phyloP scores from a whole-genome alignment of 495 filamentous ascomycete genomes.

The Pyrenula aspistea region DNA sequence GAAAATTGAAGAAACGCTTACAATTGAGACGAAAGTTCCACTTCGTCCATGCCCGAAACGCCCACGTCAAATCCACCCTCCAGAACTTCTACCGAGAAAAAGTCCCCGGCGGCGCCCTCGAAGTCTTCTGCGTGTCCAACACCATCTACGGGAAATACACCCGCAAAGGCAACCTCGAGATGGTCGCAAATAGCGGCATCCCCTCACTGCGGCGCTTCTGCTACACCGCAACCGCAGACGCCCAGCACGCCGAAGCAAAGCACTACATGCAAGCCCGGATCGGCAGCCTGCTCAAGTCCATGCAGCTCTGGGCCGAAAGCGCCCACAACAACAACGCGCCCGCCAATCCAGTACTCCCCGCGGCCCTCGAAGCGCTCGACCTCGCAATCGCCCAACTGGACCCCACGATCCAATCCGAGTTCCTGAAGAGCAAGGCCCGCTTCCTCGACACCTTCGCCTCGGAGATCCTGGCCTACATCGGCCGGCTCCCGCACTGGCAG shows the following conservation, averaged over 20 bases:
- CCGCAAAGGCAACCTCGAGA: constrained; percentile 7
- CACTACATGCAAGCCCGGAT: constrained; percentile 11
- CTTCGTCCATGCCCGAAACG: constrained; percentile 14
- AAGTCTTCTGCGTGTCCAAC: constrained; percentile 20
- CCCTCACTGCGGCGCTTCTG: constrained; percentile 16
- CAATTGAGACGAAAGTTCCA: constrained; percentile 10
- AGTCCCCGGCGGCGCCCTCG: constrained; percentile 6
- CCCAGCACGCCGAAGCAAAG: constrained; percentile 11
- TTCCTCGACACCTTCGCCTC: no score
- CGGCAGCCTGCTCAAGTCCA: constrained; percentile 9
- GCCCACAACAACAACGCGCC: no score
- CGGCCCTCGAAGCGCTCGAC: no score
- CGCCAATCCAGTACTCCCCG: no score
- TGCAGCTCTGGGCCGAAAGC: constrained; percentile 5
- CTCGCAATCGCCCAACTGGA: no score
- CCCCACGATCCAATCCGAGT: no score
- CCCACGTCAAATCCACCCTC: no score
- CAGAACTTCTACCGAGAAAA: constrained; percentile 7
- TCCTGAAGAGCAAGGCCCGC: not conserved
- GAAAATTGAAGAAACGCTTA: constrained; percentile 2
- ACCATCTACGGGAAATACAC: constrained; percentile 12
- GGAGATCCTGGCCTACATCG: no score
- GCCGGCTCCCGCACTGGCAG: no score
- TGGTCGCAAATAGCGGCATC: constrained; percentile 13
- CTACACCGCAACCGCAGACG: constrained; percentile 11